Evolutionary conservation across 2,329 filamentous ascomycete species (phyloP), one percentile per base, ranked within the genome.

Genomic region (Celoporthe dispersa): DNA sequence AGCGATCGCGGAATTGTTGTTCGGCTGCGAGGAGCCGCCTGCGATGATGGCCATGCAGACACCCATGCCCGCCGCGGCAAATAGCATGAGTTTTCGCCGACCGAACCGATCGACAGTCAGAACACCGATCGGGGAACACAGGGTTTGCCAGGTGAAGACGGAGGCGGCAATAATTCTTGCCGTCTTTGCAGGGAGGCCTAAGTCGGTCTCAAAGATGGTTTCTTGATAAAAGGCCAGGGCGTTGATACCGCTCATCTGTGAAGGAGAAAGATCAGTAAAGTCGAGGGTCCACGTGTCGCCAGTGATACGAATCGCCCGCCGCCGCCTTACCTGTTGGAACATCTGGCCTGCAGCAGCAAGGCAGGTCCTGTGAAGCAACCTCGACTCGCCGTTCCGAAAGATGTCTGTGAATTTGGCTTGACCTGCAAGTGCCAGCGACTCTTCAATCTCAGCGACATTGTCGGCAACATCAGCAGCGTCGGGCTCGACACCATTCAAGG

Each of bases 11-110:
- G 70, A 66, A 4, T 70, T 76, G 0, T 76, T 73, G 0, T 74
- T 69, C 6, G 63, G 57, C 41, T 71, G 74, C 3, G 80, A 79
- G 64, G 80, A 80, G 14, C 64, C 64, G 51, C 64, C 64, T 39
- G 64, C 64, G 16, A 66, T 57, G 22, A 66, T 51, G 1, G 64
- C 64, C 64, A 66, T 66, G 25, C 48, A 66, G 3, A 66, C 33
- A 9, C 68, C 68, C 68, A 70, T 70, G 2, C 68, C 68, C 25
- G 63, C 28, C 3, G 68, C 68, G 28, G 68, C 35, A 57, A 70
- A 63, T 3, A 70, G 33, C 68, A 70, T 70, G 1, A 70, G 64
- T 19, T 70, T 70, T 25, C 68, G 55, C 64, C 68, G 64, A n/a
- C 68, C 68, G 37, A 70, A 70, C 2, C 64, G 57, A 55, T 70